These are phyloP conservation scores for Candida coquimbonensis DNA, from an alignment of 805 yeast species.

Conservation along the genomic window DNA sequence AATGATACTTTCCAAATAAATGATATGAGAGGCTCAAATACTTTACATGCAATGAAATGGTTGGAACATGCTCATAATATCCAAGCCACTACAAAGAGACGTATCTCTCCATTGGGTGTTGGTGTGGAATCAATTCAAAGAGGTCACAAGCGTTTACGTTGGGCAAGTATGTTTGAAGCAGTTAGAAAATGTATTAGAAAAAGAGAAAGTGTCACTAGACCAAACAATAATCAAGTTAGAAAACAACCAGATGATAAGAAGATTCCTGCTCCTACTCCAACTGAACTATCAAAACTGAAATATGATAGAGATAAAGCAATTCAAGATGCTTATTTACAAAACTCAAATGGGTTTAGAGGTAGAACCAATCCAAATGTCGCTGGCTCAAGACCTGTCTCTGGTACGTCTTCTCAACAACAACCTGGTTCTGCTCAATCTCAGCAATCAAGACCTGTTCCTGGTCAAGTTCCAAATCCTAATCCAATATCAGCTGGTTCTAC, in stretches of 20 bases:
- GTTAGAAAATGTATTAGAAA: conserved; percentile 85
- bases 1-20: conserved; percentile 80
- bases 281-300: conserved; percentile 76
- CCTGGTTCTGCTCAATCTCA: conserved; percentile 16
- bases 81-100: conserved; percentile 79
- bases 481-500: background rate
- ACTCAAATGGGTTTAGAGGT: conserved; percentile 19
- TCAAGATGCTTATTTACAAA: conserved; percentile 61
- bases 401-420: conserved; percentile 1
- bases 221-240: conserved; percentile 39
- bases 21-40: conserved; percentile 83
- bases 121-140: conserved; percentile 87
- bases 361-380: conserved; percentile 8
- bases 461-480: background rate
- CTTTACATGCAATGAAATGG: conserved; percentile 85
- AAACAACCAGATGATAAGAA: conserved; percentile 34
- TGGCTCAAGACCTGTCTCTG: conserved; percentile 3
- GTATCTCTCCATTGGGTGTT: conserved; percentile 91
- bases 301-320: conserved; percentile 80
- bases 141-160: conserved; percentile 83
- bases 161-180: conserved; percentile 98
- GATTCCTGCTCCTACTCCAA: conserved; percentile 66
- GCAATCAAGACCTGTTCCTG: conserved; percentile 11
- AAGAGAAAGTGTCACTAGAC: conserved; percentile 69
- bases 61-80: conserved; percentile 84